Conservation (phyloP, 176 grass and related monocot species). For the Otatea glauca region DNA sequence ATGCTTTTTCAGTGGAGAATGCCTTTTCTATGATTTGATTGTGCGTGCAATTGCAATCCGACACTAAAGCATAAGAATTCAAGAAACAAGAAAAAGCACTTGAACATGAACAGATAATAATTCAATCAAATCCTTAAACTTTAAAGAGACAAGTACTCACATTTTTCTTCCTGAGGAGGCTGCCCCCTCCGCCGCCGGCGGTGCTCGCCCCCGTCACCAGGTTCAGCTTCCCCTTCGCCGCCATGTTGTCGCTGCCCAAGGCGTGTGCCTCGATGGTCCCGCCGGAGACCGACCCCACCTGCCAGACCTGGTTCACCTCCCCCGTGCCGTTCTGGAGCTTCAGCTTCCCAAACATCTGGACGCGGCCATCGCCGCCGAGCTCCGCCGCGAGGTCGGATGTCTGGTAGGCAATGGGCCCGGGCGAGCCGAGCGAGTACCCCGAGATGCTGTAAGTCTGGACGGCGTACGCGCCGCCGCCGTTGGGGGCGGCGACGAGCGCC, state of each 20-base stretch:
- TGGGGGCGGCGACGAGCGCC: conserved; percentile 63
- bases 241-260: conserved; percentile 4
- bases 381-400: conserved; percentile 58
- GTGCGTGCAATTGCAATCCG: background rate
- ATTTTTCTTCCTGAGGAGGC: conserved; percentile 54
- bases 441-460: conserved; percentile 61
- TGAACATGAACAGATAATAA: background rate
- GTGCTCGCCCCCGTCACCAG: conserved; percentile 53
- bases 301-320: conserved; percentile 78
- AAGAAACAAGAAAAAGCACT: background rate
- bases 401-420: conserved; percentile 28
- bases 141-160: conserved; percentile 48
- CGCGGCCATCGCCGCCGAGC: conserved; percentile 47
- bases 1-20: background rate
- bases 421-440: background rate
- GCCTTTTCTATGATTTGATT: background rate
- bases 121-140: background rate
- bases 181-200: conserved; percentile 30
- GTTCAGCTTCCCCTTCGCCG: conserved; percentile 65
- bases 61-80: background rate
- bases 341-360: conserved; percentile 62
- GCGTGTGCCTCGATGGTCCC: conserved; percentile 32
- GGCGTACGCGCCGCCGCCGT: conserved; percentile 37
- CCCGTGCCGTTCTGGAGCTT: conserved; percentile 47
- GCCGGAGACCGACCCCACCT: conserved; percentile 34